Conservation (phyloP, 2,329 filamentous ascomycete genomes). For the Phaeosphaeriaceae sp. region DNA sequence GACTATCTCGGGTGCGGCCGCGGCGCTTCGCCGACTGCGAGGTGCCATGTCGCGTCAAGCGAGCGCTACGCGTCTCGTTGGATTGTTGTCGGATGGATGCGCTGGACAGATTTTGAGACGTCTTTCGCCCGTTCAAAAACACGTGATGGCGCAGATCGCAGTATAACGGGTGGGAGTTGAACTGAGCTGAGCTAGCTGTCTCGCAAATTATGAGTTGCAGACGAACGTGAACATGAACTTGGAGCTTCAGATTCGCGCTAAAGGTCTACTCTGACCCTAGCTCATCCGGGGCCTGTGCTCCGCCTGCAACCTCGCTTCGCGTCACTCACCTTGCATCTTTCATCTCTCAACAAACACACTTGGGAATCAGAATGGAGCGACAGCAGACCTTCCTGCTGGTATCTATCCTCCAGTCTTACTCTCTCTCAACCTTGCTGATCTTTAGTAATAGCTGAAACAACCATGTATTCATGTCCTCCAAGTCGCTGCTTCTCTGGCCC, state of each 20-base stretch:
- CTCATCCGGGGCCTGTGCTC: conserved; percentile 12
- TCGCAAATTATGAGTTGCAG: neutral
- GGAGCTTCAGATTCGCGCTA: conserved; percentile 25
- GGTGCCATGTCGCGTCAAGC: conserved; percentile 44
- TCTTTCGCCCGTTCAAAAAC: conserved; percentile 7
- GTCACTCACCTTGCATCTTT: neutral
- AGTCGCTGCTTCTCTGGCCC: conserved; percentile 58
- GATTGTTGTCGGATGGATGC: conserved; percentile 2
- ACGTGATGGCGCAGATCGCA: conserved; percentile 3
- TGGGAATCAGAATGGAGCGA: conserved; percentile 37
- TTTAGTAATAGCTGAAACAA: conserved; percentile 58
- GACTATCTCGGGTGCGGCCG: conserved; percentile 39
- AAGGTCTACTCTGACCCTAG: conserved; percentile 14
- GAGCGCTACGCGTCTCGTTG: conserved; percentile 26
- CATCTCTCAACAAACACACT: neutral
- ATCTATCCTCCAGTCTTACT: conserved; percentile 3
- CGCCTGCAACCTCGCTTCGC: neutral
- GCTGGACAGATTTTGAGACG: conserved; percentile 2
- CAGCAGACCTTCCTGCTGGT: conserved; percentile 50
- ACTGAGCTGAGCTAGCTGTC: neutral
- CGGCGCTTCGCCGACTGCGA: conserved; percentile 48
- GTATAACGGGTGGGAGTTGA: conserved; percentile 15
- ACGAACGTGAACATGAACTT: neutral
- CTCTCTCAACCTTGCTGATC: conserved; percentile 4
- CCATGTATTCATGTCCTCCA: conserved; percentile 65